Conservation (phyloP, 148 eudicot genomes). For the Fallopia convolvulus region DNA sequence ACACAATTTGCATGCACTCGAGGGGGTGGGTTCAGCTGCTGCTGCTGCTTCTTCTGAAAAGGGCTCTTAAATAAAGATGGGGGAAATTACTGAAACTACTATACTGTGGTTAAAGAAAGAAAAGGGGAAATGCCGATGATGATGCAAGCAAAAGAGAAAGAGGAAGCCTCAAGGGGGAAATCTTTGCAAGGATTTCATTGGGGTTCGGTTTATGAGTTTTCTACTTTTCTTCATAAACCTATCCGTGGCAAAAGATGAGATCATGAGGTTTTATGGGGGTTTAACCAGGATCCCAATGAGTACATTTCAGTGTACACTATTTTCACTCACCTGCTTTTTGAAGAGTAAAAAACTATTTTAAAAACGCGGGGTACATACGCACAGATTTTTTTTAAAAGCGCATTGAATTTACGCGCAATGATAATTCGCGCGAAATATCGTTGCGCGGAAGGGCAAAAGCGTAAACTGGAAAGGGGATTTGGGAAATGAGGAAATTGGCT, state of each 20-base stretch:
- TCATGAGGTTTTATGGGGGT: slow-evolving; percentile 4
- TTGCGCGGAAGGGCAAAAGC: too few species aligned
- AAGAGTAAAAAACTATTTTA: too few species aligned
- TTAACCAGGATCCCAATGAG: slow-evolving; percentile 9
- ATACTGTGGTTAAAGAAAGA: slow-evolving; percentile 9
- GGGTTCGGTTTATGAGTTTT: slow-evolving; percentile 13
- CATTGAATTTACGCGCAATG: too few species aligned
- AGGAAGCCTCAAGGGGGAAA: slow-evolving; percentile 23
- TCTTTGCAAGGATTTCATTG: slow-evolving; percentile 26
- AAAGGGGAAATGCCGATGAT: slow-evolving; percentile 18
- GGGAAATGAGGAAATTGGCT: too few species aligned
- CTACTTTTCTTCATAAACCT: background rate
- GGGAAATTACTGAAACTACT: slow-evolving; percentile 17
- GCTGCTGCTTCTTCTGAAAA: slow-evolving; percentile 1
- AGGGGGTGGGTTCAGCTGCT: slow-evolving; percentile 1
- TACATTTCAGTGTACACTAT: slow-evolving; percentile 1
- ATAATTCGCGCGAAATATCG: too few species aligned
- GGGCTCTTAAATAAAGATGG: slow-evolving; percentile 6
- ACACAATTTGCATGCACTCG: background rate
- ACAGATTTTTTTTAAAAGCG: too few species aligned
- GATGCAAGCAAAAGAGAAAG: slow-evolving; percentile 39
- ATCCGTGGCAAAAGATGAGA: background rate
- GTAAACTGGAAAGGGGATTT: too few species aligned
- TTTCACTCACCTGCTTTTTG: too few species aligned
- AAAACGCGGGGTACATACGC: too few species aligned